Percentiles rank a stretch among this genome's conserved stretches.
These are phyloP conservation scores for Venturia carpophila DNA, from an alignment of 2,329 filamentous ascomycete species.

Conservation along the genomic window DNA sequence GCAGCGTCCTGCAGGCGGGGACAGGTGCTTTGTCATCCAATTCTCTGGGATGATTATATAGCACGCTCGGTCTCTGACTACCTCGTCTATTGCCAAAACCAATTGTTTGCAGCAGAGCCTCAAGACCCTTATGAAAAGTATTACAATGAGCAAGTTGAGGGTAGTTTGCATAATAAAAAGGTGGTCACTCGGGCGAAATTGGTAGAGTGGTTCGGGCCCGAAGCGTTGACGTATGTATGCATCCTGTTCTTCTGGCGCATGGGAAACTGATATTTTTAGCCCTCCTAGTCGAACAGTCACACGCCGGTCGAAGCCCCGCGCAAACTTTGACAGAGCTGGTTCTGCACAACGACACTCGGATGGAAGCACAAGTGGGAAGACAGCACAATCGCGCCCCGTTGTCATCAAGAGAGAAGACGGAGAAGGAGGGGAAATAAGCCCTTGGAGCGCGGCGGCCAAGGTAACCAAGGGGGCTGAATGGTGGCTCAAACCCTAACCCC, in stretches of 20 bases:
- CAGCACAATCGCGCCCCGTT: not conserved
- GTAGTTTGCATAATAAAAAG: not conserved
- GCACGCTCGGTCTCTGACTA: slow-evolving; percentile 13
- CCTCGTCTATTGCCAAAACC: slow-evolving; percentile 14
- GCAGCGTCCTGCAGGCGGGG: not conserved
- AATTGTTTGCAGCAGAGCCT: not conserved
- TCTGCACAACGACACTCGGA: not conserved
- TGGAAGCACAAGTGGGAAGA: not conserved
- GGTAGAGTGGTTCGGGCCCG: not conserved
- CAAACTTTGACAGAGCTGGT: not conserved
- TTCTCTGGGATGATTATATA: slow-evolving; percentile 19
- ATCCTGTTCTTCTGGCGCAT: not conserved
- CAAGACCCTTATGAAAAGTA: slow-evolving; percentile 12
- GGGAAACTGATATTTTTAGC: not conserved
- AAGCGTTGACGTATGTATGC: not conserved
- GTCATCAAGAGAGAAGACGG: not conserved
- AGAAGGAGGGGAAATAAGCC: not conserved
- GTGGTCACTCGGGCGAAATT: slow-evolving; percentile 9
- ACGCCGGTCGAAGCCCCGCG: not conserved
- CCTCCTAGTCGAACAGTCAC: not conserved
- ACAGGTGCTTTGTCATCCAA: slow-evolving; percentile 5
- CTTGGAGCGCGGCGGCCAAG: not conserved
- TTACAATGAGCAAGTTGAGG: slow-evolving; percentile 9
- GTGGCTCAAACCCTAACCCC: slow-evolving; percentile 1
- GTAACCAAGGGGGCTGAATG: not conserved